Conservation (phyloP, 495 filamentous ascomycete genomes). For the Aspergillus asperescens region DNA sequence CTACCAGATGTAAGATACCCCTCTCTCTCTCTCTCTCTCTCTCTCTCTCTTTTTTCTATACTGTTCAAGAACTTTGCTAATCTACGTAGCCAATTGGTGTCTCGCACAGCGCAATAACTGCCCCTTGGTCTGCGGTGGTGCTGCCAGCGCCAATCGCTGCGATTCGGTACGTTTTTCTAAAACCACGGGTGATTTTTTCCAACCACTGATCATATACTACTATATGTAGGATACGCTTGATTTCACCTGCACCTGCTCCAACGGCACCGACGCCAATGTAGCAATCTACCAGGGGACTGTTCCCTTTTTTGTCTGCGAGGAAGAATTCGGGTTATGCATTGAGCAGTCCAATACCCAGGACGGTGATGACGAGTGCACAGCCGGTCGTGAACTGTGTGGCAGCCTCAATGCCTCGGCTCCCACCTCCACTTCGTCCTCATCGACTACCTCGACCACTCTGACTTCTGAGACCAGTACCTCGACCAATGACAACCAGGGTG, state of each 20-base stretch:
- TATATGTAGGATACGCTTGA: conserved; percentile 39
- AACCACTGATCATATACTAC: neutral
- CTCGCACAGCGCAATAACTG: conserved; percentile 41
- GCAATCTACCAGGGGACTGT: conserved; percentile 48
- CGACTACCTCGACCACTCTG: conserved; percentile 25
- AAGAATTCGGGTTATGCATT: conserved; percentile 48
- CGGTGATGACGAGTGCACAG: conserved; percentile 43
- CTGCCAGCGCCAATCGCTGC: conserved; percentile 38
- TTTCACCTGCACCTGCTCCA: conserved; percentile 51
- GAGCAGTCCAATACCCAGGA: conserved; percentile 39
- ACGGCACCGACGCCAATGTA: conserved; percentile 49
- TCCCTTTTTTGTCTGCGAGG: conserved; percentile 53
- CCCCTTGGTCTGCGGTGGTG: conserved; percentile 42
- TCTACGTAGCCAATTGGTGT: conserved; percentile 40
- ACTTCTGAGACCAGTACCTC: conserved; percentile 29
- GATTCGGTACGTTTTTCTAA: conserved; percentile 33
- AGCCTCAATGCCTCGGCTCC: conserved; percentile 40
- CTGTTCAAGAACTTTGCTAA: neutral
- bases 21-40: neutral
- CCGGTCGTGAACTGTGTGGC: conserved; percentile 37
- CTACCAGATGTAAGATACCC: conserved; percentile 24
- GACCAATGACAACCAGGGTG: conserved; percentile 22
- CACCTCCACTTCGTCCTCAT: conserved; percentile 17
- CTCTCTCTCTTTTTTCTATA: no score
- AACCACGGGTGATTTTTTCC: neutral